These are phyloP conservation scores for Phlebiopsis flavidoalba DNA, from an alignment of 768 basidiomycete species.

Conservation along the genomic window DNA sequence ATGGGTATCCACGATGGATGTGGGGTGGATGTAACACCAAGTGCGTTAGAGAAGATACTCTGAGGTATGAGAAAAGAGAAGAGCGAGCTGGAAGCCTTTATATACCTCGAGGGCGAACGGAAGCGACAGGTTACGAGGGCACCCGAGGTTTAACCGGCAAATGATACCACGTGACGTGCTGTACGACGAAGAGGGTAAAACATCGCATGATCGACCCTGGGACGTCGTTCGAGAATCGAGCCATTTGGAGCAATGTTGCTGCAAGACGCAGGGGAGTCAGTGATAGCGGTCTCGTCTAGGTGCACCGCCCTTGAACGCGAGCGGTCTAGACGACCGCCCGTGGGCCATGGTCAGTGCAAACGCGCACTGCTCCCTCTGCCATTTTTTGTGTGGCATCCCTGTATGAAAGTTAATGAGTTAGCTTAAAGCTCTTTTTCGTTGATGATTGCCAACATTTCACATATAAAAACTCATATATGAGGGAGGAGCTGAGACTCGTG, in stretches of 20 bases:
- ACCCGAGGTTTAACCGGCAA: constrained; percentile 1
- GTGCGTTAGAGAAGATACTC: background rate
- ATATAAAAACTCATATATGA: background rate
- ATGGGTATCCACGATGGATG: background rate
- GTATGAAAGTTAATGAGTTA: background rate
- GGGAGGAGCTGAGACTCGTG: too few species aligned
- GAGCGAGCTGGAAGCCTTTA: background rate
- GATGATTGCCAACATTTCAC: background rate
- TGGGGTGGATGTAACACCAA: background rate
- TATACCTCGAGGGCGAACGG: background rate
- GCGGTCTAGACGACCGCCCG: background rate
- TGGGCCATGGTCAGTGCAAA: background rate
- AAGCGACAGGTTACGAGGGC: background rate
- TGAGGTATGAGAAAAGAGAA: background rate
- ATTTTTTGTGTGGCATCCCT: background rate
- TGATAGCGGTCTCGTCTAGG: background rate
- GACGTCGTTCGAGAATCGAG: background rate
- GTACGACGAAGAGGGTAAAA: background rate
- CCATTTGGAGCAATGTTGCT: background rate
- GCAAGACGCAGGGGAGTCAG: background rate
- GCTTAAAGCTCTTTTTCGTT: background rate
- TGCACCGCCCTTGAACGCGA: constrained; percentile 4
- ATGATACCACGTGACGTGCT: constrained; percentile 6
- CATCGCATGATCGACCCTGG: background rate
- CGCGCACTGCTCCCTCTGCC: too few species aligned